phyloP scores from a whole-genome alignment of 306 rosid species.

The Prinsepia uniflora region DNA sequence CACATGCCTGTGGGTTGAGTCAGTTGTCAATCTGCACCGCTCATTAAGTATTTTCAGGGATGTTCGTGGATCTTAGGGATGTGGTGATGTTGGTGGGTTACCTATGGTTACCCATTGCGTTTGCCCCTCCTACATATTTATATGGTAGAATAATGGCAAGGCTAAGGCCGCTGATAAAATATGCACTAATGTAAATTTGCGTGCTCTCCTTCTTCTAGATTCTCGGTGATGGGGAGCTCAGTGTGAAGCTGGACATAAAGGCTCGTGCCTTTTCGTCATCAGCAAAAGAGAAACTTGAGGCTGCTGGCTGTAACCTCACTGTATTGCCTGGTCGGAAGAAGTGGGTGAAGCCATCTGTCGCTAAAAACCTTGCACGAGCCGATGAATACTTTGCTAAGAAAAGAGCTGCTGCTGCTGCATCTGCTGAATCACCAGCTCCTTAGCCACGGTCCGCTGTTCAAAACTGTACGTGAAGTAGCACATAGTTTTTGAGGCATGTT shows the following conservation, averaged over 20 bases:
- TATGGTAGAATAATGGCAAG: background rate
- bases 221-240: slow-evolving; percentile 78
- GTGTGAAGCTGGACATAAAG: slow-evolving; percentile 68
- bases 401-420: slow-evolving; percentile 52
- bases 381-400: slow-evolving; percentile 93
- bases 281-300: slow-evolving; percentile 89
- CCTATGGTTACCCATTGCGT: too few relatives aligned
- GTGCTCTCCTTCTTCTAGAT: slow-evolving; percentile 45
- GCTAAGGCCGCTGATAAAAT: too few relatives aligned
- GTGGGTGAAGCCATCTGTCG: slow-evolving; percentile 94
- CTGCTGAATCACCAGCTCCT: slow-evolving; percentile 38
- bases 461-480: slow-evolving; percentile 20
- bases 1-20: background rate
- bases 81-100: too few relatives aligned
- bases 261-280: slow-evolving; percentile 82
- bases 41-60: background rate
- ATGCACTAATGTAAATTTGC: background rate
- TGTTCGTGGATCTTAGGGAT: too few relatives aligned
- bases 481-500: slow-evolving; percentile 19
- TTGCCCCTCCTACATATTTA: background rate
- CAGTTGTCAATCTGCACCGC: background rate
- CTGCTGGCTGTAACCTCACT: slow-evolving; percentile 71
- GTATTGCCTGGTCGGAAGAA: slow-evolving; percentile 92
- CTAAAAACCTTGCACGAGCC: slow-evolving; percentile 89
- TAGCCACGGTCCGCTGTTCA: slow-evolving; percentile 17